Evolutionary conservation across 2,329 filamentous ascomycete genomes (phyloP).

Genomic region (Lanzia echinophila): DNA sequence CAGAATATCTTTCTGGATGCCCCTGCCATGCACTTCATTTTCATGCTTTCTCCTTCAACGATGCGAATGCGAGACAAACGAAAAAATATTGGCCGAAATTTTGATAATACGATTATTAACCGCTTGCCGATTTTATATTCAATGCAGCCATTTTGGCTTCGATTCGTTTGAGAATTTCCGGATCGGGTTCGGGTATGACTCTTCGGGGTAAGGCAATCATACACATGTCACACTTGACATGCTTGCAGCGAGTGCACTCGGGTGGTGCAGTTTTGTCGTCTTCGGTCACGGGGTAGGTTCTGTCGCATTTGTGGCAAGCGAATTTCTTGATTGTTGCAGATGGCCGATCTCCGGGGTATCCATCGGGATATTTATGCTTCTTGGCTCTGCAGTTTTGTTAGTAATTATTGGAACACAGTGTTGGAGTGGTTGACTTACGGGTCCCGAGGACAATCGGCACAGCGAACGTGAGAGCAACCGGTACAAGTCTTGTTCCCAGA

Average conservation of each 20-base stretch:
- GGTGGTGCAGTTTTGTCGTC: slow-evolving; percentile 25
- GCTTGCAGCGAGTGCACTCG: slow-evolving; percentile 53
- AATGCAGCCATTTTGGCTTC: slow-evolving; percentile 45
- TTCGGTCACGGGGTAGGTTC: slow-evolving; percentile 41
- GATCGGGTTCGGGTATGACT: slow-evolving; percentile 55
- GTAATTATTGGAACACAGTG: background rate
- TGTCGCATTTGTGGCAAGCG: slow-evolving; percentile 57
- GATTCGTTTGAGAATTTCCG: slow-evolving; percentile 50
- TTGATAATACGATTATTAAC: background rate
- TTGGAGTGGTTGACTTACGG: slow-evolving; percentile 50
- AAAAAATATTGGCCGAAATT: too few species aligned
- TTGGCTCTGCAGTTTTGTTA: slow-evolving; percentile 44
- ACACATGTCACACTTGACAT: slow-evolving; percentile 54
- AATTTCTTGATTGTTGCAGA: slow-evolving; percentile 34
- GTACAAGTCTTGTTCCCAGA: slow-evolving; percentile 55
- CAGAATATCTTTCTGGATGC: too few species aligned
- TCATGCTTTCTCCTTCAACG: too few species aligned
- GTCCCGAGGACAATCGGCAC: slow-evolving; percentile 73
- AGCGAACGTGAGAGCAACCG: slow-evolving; percentile 65
- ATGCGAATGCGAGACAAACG: too few species aligned
- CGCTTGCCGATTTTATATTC: slow-evolving; percentile 5
- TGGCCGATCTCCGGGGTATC: slow-evolving; percentile 56
- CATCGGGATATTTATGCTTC: slow-evolving; percentile 61
- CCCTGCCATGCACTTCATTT: too few species aligned
- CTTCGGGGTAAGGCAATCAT: slow-evolving; percentile 40